phyloP scores from a whole-genome alignment of 1,284 basidiomycete genomes.

The Irpex lacteus region DNA sequence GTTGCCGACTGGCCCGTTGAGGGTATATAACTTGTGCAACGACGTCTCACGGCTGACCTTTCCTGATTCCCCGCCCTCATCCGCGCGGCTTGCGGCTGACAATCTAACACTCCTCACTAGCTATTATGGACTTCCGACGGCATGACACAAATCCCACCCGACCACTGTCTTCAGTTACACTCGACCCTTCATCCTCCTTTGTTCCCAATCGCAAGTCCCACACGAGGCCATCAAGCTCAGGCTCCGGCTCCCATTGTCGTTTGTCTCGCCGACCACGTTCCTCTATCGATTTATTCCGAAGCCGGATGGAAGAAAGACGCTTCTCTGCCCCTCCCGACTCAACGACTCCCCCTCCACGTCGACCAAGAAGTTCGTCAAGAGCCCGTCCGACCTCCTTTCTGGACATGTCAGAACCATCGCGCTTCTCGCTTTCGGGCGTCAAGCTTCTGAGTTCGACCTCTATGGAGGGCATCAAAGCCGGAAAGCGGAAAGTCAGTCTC shows the following conservation, averaged over 20 bases:
- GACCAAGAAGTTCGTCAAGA: background rate
- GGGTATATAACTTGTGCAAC: background rate
- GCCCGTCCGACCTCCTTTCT: conserved; percentile 1
- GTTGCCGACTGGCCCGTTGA: background rate
- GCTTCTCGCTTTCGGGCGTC: background rate
- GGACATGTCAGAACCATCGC: conserved; percentile 1
- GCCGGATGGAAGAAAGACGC: background rate
- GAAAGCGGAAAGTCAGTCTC: background rate
- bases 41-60: background rate
- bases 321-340: background rate
- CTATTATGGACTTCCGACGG: background rate
- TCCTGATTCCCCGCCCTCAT: background rate
- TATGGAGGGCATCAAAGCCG: background rate
- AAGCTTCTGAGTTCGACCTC: background rate
- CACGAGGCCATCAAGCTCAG: background rate
- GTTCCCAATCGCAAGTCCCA: background rate
- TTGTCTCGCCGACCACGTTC: conserved; percentile 1
- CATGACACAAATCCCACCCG: background rate
- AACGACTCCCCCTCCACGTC: background rate
- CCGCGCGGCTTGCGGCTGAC: background rate
- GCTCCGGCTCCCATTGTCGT: background rate
- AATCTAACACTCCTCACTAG: background rate
- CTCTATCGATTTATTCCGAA: background rate
- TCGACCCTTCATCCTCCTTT: background rate
- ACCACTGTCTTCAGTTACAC: background rate